phyloP scores from a whole-genome alignment of 345 rosid genomes.

The Dipteronia dyeriana region DNA sequence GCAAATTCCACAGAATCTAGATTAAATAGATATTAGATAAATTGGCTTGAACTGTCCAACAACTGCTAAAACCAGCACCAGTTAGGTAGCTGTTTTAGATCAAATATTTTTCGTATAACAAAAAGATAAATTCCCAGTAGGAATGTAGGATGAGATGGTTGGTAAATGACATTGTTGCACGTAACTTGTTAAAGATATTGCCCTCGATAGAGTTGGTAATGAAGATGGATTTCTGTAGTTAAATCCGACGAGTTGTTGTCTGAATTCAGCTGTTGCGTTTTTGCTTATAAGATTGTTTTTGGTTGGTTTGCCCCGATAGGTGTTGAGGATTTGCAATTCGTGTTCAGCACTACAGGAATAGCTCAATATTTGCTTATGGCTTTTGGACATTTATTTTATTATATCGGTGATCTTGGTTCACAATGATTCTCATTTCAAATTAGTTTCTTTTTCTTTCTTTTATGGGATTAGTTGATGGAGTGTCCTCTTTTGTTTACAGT shows the following conservation, averaged over 20 bases:
- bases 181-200: background rate
- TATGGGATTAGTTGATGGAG: conserved; percentile 8
- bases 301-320: background rate
- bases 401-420: background rate
- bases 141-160: background rate
- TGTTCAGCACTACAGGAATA: background rate
- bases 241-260: background rate
- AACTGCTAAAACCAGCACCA: background rate
- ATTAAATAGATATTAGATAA: background rate
- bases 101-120: background rate
- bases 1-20: background rate
- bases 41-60: background rate
- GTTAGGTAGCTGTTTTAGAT: background rate
- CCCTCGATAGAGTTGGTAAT: background rate
- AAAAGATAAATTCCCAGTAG: background rate
- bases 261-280: background rate
- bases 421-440: background rate
- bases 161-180: background rate
- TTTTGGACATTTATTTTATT: background rate
- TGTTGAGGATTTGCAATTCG: background rate
- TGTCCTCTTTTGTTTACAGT: conserved; percentile 46
- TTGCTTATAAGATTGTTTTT: background rate
- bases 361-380: background rate
- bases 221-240: background rate
- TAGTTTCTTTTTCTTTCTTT: background rate